phyloP scores from a whole-genome alignment of 2,329 filamentous ascomycete species.

The Colletotrichum lupini region DNA sequence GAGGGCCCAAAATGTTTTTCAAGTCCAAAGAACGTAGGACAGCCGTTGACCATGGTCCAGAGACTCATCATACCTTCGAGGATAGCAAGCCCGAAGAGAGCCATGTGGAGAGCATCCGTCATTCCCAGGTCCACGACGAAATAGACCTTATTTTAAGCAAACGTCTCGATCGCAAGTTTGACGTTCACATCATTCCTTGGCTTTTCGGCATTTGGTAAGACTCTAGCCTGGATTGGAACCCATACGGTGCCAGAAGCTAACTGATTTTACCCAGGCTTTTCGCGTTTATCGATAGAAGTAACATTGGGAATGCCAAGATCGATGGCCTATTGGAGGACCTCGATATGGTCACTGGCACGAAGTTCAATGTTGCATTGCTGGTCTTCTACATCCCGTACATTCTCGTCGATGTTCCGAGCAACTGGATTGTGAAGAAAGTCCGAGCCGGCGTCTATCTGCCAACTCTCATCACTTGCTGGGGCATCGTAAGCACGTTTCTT shows the following conservation, averaged over 20 bases:
- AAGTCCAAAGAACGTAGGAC: neutral
- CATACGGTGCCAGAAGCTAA: neutral
- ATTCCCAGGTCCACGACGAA: neutral
- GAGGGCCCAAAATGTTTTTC: neutral
- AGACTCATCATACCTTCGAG: neutral
- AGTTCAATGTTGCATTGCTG: neutral
- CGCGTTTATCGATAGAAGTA: neutral
- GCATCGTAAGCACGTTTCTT: neutral
- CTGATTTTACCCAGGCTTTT: neutral
- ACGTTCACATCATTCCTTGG: neutral
- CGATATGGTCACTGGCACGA: neutral
- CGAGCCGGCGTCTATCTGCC: neutral
- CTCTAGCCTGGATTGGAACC: neutral
- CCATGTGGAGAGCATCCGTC: neutral
- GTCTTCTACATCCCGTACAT: neutral
- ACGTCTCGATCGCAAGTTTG: neutral
- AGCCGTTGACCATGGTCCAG: neutral
- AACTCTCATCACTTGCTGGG: neutral
- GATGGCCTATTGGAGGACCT: neutral
- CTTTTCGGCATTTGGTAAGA: neutral
- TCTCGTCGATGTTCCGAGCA: neutral
- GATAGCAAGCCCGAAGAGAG: neutral
- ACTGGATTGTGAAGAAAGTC: neutral
- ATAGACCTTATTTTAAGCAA: neutral
- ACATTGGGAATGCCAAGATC: neutral